Evolutionary conservation across 805 yeast species (phyloP).

Genomic region (Monosporozyma unispora): DNA sequence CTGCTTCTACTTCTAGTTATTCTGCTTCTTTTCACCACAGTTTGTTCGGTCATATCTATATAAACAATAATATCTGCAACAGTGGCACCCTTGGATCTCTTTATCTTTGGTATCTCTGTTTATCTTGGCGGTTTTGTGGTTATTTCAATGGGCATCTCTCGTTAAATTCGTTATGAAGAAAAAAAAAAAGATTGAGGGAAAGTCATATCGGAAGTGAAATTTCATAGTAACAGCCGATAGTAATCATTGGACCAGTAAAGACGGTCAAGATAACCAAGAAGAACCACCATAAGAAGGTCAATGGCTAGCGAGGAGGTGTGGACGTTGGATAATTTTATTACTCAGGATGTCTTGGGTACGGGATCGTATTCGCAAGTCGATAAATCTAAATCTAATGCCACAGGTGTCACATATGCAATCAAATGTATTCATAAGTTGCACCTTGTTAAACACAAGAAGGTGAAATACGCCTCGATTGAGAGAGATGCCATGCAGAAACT

Average conservation of each 20-base stretch:
- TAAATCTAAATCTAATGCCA: slow-evolving; percentile 69
- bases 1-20: not conserved
- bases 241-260: not conserved
- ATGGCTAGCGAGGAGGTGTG: not conserved
- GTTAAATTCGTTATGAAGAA: too few species aligned
- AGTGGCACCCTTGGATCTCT: too few species aligned
- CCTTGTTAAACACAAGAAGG: slow-evolving; percentile 71
- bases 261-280: not conserved
- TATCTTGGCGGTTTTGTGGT: too few species aligned
- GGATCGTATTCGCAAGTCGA: slow-evolving; percentile 93
- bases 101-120: too few species aligned
- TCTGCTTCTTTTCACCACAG: not conserved
- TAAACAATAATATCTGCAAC: too few species aligned
- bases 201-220: too few species aligned
- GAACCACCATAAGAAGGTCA: not conserved
- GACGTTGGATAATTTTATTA: slow-evolving; percentile 53
- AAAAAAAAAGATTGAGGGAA: too few species aligned
- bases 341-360: slow-evolving; percentile 83
- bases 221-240: not conserved
- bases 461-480: slow-evolving; percentile 75
- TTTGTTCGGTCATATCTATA: not conserved
- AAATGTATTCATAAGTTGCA: slow-evolving; percentile 69
- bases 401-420: slow-evolving; percentile 66
- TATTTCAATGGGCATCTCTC: too few species aligned
- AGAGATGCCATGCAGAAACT: slow-evolving; percentile 68